A percentile compares a stretch with the other conserved stretches of the same genome.
Evolutionary conservation across 2,329 filamentous ascomycete genomes (phyloP).

Genomic region (Penicillium sp.): DNA sequence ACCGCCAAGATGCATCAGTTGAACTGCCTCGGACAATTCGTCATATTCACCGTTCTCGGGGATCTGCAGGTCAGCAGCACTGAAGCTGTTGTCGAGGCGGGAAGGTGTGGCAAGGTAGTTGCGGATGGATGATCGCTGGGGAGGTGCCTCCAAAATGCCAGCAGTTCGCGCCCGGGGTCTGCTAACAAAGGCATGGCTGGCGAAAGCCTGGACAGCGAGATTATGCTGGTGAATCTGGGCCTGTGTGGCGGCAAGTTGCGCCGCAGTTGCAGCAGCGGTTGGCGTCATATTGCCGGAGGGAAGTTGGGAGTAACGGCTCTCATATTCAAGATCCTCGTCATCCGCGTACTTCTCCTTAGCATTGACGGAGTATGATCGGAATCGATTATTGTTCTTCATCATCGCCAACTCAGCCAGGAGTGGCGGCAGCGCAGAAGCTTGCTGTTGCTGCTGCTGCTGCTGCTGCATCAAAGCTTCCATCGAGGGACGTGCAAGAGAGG

Average conservation of each 20-base stretch:
- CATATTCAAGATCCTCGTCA: slow-evolving; percentile 76
- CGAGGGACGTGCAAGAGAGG: slow-evolving; percentile 65
- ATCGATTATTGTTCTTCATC: slow-evolving; percentile 78
- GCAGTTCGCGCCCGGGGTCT: slow-evolving; percentile 88
- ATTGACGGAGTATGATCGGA: slow-evolving; percentile 97
- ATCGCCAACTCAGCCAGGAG: slow-evolving; percentile 74
- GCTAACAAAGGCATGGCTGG: slow-evolving; percentile 75
- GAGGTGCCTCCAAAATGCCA: slow-evolving; percentile 80
- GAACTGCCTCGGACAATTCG: slow-evolving; percentile 77
- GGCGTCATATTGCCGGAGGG: slow-evolving; percentile 63
- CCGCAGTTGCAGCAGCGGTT: slow-evolving; percentile 56
- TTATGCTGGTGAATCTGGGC: slow-evolving; percentile 84
- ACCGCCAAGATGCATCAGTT: slow-evolving; percentile 66
- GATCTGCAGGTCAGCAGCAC: slow-evolving; percentile 70
- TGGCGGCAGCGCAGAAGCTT: slow-evolving; percentile 53
- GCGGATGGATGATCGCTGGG: slow-evolving; percentile 63
- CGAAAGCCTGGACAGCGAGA: slow-evolving; percentile 87
- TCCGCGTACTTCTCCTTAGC: slow-evolving; percentile 97
- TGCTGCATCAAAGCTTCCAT: slow-evolving; percentile 53
- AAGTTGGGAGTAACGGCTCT: slow-evolving; percentile 57
- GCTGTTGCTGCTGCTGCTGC: slow-evolving; percentile 52
- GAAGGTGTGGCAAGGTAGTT: slow-evolving; percentile 76
- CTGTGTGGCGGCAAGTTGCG: slow-evolving; percentile 61
- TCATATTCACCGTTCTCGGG: slow-evolving; percentile 76
- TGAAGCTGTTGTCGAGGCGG: slow-evolving; percentile 73